Evolutionary conservation across 176 grass and related monocot species (phyloP), one percentile per base, ranked within the genome.

Genomic region (Triticum monococcum): DNA sequence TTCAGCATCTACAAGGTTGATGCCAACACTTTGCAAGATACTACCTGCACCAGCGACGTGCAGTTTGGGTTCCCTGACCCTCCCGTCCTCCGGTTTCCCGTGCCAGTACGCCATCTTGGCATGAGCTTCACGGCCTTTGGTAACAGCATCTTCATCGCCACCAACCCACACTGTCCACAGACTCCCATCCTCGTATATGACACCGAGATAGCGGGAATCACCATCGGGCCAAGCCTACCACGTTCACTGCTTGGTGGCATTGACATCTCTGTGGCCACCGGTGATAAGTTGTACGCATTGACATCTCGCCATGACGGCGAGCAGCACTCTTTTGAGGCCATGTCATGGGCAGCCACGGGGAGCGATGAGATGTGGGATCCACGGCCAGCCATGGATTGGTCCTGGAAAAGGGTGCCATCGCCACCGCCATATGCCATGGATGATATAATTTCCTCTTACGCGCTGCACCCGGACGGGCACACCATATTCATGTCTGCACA

Each of bases 1-100:
- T 85, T 67, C 62, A 77, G 37, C 12, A 67, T 85, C 43, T n/a
- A 50, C 61, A 64, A 68, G 72, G 36, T 85, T 4, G 62, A 78
- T 1, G 37, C n/a, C 3, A n/a, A 45, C n/a, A 26, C 37, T 26
- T 25, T 73, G n/a, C n/a, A 43, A 45, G 37, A 73, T 23, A 73
- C 70, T 23, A 73, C 70, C 38, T 25, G 20, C 38, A 45, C 70
- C 5, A 22, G 41, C 41, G 43, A 25, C 6, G 12, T 73, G 38
- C 38, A 73, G 38, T 12, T 45, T 3, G 70, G 7, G 74, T 60
- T 84, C 28, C 82, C 57, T 9, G 70, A 64, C 25, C 25, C 17
- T 28, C 24, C 57, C 1, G 38, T 30, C 24, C 57, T 75, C 56
- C 37, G 70, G 56, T 32, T 84, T 20, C 3, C 20, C 11, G 57